phyloP scores from a whole-genome alignment of 2,329 filamentous ascomycete genomes.

The Diaporthe aspalathi region DNA sequence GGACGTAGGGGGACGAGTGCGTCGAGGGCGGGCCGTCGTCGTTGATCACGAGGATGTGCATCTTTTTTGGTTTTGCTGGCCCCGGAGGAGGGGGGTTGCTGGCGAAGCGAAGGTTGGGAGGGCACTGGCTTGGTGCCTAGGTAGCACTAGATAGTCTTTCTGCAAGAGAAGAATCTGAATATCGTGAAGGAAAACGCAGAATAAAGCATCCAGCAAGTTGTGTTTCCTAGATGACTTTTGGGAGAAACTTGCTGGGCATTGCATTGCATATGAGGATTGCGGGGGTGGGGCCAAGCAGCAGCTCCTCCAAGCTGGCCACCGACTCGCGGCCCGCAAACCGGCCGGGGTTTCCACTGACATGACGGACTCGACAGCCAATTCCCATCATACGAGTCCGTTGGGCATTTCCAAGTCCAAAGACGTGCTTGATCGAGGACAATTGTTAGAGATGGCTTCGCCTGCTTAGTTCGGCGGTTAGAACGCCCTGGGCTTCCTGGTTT shows the following conservation, averaged over 20 bases:
- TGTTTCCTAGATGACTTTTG: not conserved
- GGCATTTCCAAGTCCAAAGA: not conserved
- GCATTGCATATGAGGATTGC: slow-evolving; percentile 14
- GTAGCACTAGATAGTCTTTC: not conserved
- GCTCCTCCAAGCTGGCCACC: slow-evolving; percentile 13
- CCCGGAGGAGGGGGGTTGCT: not conserved
- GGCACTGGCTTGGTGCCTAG: too few species aligned
- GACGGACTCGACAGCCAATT: slow-evolving; percentile 5
- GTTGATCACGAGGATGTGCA: slow-evolving; percentile 78
- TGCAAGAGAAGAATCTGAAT: not conserved
- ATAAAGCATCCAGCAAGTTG: not conserved
- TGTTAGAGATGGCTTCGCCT: not conserved
- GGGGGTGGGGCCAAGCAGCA: slow-evolving; percentile 31
- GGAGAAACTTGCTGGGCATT: not conserved
- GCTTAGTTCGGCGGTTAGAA: not conserved
- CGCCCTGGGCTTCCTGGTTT: not conserved
- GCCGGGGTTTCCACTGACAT: slow-evolving; percentile 8
- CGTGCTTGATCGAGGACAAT: too few species aligned
- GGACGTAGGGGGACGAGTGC: slow-evolving; percentile 83
- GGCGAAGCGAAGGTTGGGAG: not conserved
- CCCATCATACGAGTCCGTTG: slow-evolving; percentile 16
- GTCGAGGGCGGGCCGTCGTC: slow-evolving; percentile 85
- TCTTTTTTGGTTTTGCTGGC: slow-evolving; percentile 52
- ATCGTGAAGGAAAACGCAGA: not conserved
- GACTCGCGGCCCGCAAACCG: slow-evolving; percentile 21